These are phyloP conservation scores for Pluteus cervinus DNA, from an alignment of 768 basidiomycete species.

Conservation along the genomic window DNA sequence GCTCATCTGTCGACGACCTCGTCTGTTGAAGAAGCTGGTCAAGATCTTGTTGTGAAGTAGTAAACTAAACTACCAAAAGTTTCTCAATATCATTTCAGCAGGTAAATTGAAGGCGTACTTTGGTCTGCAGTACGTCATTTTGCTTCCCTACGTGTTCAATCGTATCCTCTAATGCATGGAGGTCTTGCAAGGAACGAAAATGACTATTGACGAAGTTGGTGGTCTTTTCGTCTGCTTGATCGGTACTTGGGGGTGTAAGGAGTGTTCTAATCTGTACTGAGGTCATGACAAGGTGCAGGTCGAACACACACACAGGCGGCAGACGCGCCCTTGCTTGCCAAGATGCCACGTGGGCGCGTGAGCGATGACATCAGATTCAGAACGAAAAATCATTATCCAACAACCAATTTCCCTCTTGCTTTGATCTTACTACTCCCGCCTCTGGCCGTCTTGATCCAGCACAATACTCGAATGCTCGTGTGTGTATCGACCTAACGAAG, in stretches of 20 bases:
- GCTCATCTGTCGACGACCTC: conserved; percentile 36
- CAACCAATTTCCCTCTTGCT: no score
- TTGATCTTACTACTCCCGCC: no score
- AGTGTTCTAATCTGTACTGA: conserved; percentile 39
- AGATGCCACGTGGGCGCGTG: no score
- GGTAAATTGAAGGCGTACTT: conserved; percentile 31
- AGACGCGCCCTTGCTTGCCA: no score
- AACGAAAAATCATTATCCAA: no score
- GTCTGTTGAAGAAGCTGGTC: conserved; percentile 43
- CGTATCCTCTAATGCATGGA: conserved; percentile 38
- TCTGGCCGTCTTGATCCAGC: no score
- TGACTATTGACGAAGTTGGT: conserved; percentile 35
- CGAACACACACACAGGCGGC: no score
- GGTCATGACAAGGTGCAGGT: no score
- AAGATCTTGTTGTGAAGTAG: conserved; percentile 42
- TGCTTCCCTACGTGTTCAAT: conserved; percentile 36
- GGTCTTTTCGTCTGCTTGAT: conserved; percentile 28
- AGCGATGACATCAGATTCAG: no score
- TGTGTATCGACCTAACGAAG: no score
- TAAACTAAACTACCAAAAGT: conserved; percentile 50
- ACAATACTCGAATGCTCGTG: no score
- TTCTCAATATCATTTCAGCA: conserved; percentile 22
- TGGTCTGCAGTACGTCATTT: conserved; percentile 33
- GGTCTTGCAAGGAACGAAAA: conserved; percentile 43
- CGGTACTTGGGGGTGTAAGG: conserved; percentile 39